Base-by-base conservation (phyloP, 1,284 basidiomycete species). In the Leucoagaricus sp. region DNA sequence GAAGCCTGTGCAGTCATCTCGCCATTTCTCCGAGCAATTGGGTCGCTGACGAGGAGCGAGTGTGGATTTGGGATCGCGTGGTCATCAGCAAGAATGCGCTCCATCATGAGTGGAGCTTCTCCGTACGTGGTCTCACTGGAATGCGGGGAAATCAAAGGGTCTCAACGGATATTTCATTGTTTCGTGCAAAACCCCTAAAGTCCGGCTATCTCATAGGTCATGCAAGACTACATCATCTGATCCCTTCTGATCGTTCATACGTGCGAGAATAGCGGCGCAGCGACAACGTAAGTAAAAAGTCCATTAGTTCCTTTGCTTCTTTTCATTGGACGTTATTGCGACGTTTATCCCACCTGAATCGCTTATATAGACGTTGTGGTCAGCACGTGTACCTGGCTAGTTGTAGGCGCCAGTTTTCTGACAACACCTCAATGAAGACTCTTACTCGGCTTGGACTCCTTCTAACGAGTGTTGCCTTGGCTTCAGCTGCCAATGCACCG, bases 11-110 rank as follows among this genome's bases (percentile, higher is more conserved):
- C 5, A 34, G n/a, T 17, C 26, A 26, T 45, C 8, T 26, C 12
- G 19, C 9, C 21, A 29, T 56, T 56, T 56, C 29, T 50, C 54
- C 54, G 48, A 50, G 17, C 17, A n/a, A 23, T 9, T 41, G 10
- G 23, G 23, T 29, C 23, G 25, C 8, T 21, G 17, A 44, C 46
- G 1, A 38, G 10, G 34, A 9, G 2, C 13, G 19, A 38, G 12
- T 15, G 13, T 56, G 40, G 41, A 28, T 7, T 8, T n/a, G 15
- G 25, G 25, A 36, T 34, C 47, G 21, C 47, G 54, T 55, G 47
- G 29, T 34, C 54, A 49, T 45, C 54, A 33, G 12, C 17, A 45
- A 50, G 15, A 23, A n/a, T 17, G 9, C 3, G 19, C 6, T 13
- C 12, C 40, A 50, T 19, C 29, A 40, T n/a, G 26, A 2, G 13